phyloP scores from a whole-genome alignment of 148 eudicot species.

The Rhododendron ovatum region DNA sequence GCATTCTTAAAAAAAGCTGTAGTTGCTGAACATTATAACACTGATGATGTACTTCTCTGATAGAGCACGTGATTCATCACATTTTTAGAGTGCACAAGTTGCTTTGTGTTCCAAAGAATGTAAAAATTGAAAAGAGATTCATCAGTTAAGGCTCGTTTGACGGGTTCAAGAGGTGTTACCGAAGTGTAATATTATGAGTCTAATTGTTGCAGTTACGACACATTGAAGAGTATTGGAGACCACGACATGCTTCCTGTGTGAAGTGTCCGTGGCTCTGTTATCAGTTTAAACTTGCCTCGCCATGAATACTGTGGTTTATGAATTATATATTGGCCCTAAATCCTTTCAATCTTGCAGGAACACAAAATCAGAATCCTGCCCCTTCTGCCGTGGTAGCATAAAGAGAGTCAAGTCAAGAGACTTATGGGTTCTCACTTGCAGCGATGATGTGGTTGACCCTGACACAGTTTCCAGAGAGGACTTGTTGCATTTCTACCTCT shows the following conservation, averaged over 20 bases:
- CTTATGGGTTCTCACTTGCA: slow-evolving; percentile 70
- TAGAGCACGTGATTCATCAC: neutral
- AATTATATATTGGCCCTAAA: neutral
- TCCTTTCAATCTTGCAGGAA: slow-evolving; percentile 42
- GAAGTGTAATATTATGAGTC: neutral
- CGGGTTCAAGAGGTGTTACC: neutral
- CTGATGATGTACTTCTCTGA: neutral
- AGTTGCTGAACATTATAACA: neutral
- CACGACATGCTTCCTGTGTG: neutral
- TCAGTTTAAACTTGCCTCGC: neutral
- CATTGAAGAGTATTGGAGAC: neutral
- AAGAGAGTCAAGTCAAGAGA: slow-evolving; percentile 71
- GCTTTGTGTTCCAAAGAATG: neutral
- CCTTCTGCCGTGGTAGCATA: slow-evolving; percentile 75
- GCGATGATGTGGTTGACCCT: slow-evolving; percentile 53
- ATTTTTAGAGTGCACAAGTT: neutral
- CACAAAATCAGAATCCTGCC: slow-evolving; percentile 71
- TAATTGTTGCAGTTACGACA: neutral
- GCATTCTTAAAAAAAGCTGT: too few relatives aligned
- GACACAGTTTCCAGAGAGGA: slow-evolving; percentile 57
- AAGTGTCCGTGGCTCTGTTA: neutral
- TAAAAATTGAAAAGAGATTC: neutral
- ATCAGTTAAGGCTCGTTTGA: neutral
- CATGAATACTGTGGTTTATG: neutral
- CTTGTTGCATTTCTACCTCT: slow-evolving; percentile 52